Conservation (phyloP, 176 grass and related monocot species). For the Musa troglodytarum region DNA sequence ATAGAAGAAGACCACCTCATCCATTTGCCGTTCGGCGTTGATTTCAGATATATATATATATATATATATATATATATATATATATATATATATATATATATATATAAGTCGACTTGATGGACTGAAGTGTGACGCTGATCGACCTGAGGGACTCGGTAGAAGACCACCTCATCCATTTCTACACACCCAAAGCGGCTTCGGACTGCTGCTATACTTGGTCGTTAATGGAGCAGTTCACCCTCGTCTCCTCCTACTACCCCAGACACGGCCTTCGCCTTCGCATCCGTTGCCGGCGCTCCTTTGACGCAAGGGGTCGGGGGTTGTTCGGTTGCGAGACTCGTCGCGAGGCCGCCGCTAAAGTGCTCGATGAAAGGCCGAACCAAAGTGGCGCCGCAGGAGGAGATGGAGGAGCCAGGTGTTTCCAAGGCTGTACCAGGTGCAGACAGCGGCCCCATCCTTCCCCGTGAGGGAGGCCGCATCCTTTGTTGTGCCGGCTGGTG, state of each 20-base stretch:
- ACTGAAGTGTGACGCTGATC: too few species aligned
- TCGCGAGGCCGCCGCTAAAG: slow-evolving; percentile 22
- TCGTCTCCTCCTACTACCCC: slow-evolving; percentile 41
- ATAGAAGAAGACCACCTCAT: not conserved
- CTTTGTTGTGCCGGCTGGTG: slow-evolving; percentile 43
- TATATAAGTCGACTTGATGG: too few species aligned
- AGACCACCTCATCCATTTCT: not conserved
- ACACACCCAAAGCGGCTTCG: not conserved
- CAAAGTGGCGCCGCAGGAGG: slow-evolving; percentile 27
- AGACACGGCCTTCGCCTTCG: slow-evolving; percentile 10
- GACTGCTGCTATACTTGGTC: not conserved
- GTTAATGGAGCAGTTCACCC: slow-evolving; percentile 58
- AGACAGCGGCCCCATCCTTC: slow-evolving; percentile 17
- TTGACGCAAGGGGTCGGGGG: not conserved
- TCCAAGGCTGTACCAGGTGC: slow-evolving; percentile 47
- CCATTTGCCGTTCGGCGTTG: too few species aligned
- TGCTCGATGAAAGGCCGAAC: slow-evolving; percentile 32
- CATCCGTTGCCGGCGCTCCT: slow-evolving; percentile 2
- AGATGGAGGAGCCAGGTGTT: slow-evolving; percentile 21
- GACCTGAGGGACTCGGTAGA: too few species aligned
- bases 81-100: too few species aligned
- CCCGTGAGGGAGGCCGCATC: slow-evolving; percentile 28
- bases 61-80: too few species aligned
- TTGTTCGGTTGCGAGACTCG: slow-evolving; percentile 10
- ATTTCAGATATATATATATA: too few species aligned